Evolutionary conservation across 305 asterid species (phyloP).

Genomic region (Fraxinus greggii): DNA sequence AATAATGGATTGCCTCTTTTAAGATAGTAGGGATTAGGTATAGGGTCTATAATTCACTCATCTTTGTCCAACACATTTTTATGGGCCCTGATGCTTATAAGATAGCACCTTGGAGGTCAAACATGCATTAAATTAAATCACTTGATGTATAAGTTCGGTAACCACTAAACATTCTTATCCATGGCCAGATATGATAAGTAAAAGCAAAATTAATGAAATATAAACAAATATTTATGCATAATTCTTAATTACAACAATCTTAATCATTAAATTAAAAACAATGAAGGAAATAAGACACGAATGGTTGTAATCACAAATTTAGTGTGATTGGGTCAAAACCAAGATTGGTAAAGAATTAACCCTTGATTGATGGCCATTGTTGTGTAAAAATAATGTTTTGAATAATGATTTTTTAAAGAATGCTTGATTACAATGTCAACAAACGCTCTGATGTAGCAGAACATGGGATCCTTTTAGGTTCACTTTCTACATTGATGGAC

Average conservation of each 20-base stretch:
- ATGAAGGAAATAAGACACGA: not conserved
- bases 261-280: not conserved
- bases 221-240: not conserved
- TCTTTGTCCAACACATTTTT: too few species aligned
- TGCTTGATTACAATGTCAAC: too few species aligned
- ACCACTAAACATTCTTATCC: not conserved
- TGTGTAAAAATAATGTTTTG: too few species aligned
- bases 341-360: not conserved
- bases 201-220: not conserved
- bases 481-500: too few species aligned
- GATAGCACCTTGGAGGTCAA: too few species aligned
- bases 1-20: too few species aligned
- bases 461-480: too few species aligned
- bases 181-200: not conserved
- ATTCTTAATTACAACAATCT: not conserved
- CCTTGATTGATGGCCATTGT: too few species aligned
- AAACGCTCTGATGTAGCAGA: too few species aligned
- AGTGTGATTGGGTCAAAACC: not conserved
- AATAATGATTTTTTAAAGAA: too few species aligned
- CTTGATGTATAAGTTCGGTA: not conserved
- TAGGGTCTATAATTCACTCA: not conserved
- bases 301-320: not conserved
- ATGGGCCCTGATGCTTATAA: too few species aligned
- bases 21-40: too few species aligned
- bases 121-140: not conserved